Conservation (phyloP, 1,284 basidiomycete genomes). For the Schizopora paradoxa region DNA sequence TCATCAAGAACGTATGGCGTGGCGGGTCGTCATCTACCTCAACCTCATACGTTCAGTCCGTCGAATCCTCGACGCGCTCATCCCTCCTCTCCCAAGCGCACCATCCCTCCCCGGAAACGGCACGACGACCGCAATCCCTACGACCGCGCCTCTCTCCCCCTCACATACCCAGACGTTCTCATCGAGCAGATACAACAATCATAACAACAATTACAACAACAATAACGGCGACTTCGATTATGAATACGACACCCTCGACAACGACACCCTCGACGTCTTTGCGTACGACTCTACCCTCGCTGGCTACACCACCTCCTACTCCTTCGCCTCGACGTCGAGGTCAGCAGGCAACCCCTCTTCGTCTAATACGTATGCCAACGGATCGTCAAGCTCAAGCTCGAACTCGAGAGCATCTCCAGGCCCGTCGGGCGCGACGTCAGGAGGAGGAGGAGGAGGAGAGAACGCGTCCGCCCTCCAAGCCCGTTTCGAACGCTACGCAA, state of each 20-base stretch:
- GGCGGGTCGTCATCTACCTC: constrained; percentile 80
- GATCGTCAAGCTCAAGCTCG: constrained; percentile 4
- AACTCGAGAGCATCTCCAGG: no score
- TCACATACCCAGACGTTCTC: constrained; percentile 44
- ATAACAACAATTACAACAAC: no score
- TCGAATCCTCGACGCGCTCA: constrained; percentile 72
- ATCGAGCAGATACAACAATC: no score
- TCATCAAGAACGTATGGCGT: constrained; percentile 70
- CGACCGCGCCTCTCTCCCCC: no score
- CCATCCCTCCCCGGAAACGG: neutral
- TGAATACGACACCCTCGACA: constrained; percentile 40
- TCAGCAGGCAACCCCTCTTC: constrained; percentile 16
- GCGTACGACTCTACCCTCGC: constrained; percentile 41
- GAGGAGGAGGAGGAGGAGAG: neutral
- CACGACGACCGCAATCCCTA: no score
- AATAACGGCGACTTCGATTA: constrained; percentile 47
- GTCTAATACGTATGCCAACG: constrained; percentile 6
- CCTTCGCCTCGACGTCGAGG: no score
- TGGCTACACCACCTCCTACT: constrained; percentile 40
- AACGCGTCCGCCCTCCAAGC: neutral
- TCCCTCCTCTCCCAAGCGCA: constrained; percentile 29
- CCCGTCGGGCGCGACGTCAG: constrained; percentile 4
- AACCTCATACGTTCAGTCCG: constrained; percentile 76
- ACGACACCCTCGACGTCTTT: constrained; percentile 44
- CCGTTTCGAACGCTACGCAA: constrained; percentile 51